These are phyloP conservation scores for Euphorbia pulcherrima DNA, from an alignment of 345 rosid species.

Conservation along the genomic window DNA sequence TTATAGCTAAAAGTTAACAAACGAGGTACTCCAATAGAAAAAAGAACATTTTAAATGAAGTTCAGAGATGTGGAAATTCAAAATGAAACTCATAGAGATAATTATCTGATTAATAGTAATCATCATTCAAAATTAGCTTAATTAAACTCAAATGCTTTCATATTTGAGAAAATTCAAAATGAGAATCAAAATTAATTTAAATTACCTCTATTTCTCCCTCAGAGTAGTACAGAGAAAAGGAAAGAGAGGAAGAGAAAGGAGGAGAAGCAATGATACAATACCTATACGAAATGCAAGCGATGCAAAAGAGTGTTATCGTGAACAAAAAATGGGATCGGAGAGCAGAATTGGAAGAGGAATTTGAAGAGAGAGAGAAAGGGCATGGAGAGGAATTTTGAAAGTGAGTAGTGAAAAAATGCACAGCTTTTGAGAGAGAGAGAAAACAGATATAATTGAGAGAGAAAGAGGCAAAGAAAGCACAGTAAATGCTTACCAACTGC, in stretches of 20 bases:
- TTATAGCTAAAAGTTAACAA: neutral
- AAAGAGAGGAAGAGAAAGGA: no score
- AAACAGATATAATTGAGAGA: neutral
- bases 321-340: slow-evolving; percentile 14
- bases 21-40: neutral
- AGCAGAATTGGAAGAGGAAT: neutral
- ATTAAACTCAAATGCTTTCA: slow-evolving; percentile 7
- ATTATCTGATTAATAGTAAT: no score
- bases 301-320: neutral
- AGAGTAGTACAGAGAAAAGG: no score
- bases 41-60: neutral
- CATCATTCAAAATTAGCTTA: neutral
- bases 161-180: no score
- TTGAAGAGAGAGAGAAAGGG: slow-evolving; percentile 8
- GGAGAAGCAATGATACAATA: no score
- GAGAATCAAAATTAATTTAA: no score
- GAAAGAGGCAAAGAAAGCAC: slow-evolving; percentile 23
- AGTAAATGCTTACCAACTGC: slow-evolving; percentile 77
- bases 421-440: slow-evolving; percentile 32
- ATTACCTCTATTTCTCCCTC: no score
- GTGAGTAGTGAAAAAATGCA: slow-evolving; percentile 19
- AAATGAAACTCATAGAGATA: neutral
- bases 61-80: no score
- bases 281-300: neutral
- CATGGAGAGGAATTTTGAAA: slow-evolving; percentile 11